A percentile compares a stretch with the other conserved stretches of the same genome.
Evolutionary conservation across 768 basidiomycete species (phyloP).

Genomic region (Tremella fuciformis): DNA sequence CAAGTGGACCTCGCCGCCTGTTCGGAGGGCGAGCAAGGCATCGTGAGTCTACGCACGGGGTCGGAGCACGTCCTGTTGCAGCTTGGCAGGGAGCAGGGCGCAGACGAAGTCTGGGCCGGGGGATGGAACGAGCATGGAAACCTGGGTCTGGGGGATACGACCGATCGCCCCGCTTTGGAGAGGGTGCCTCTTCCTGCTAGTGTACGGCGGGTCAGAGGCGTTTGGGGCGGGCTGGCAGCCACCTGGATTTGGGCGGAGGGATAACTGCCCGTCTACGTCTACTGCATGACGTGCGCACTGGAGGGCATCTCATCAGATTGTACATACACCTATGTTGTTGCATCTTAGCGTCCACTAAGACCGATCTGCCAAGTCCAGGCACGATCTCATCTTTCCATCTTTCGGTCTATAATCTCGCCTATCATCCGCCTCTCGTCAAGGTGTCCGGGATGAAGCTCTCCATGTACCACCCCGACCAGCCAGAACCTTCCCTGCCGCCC

Average conservation of each 20-base stretch:
- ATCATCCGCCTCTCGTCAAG: too few relatives aligned
- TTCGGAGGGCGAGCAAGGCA: conserved; percentile 6
- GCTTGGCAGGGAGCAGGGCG: not conserved
- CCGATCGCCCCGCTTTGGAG: conserved; percentile 62
- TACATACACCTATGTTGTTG: too few relatives aligned
- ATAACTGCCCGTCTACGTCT: too few relatives aligned
- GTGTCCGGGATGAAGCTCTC: conserved; percentile 10
- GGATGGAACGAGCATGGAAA: conserved; percentile 99
- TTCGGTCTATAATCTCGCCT: not conserved
- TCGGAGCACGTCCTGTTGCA: conserved; percentile 76
- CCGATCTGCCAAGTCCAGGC: too few relatives aligned
- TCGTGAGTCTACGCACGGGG: conserved; percentile 62
- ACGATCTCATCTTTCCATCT: not conserved
- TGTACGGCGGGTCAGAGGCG: too few relatives aligned
- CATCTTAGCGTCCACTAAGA: too few relatives aligned
- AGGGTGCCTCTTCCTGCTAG: conserved; percentile 18
- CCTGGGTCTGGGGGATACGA: conserved; percentile 64
- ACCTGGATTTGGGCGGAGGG: too few relatives aligned
- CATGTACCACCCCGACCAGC: conserved; percentile 23
- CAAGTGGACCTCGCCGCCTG: conserved; percentile 9
- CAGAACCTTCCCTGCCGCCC: conserved; percentile 15
- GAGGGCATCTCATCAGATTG: too few relatives aligned
- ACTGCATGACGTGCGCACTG: too few relatives aligned
- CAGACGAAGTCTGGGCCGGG: conserved; percentile 69
- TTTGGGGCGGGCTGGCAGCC: too few relatives aligned